phyloP scores from a whole-genome alignment of 2,329 filamentous ascomycete genomes.

The Colletotrichum sp. region DNA sequence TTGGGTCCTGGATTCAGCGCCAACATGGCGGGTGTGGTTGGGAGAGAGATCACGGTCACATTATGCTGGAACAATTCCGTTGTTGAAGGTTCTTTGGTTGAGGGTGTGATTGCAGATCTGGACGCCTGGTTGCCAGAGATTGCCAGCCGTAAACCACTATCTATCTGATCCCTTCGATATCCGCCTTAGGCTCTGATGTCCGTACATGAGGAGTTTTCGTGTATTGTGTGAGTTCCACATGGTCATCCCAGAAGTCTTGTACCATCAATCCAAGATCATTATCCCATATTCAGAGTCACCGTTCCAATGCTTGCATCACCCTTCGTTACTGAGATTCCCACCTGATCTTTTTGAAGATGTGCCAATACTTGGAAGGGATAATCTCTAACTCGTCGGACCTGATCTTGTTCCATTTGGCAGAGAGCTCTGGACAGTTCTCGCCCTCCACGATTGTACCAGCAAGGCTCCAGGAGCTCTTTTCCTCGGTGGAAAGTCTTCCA shows the following conservation, averaged over 20 bases:
- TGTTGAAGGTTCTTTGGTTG: constrained; percentile 42
- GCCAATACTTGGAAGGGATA: accelerated
- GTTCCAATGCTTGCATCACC: neutral
- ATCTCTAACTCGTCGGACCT: neutral
- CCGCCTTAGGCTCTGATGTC: neutral
- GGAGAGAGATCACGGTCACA: constrained; percentile 43
- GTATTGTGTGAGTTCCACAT: neutral
- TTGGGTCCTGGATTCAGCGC: constrained; percentile 47
- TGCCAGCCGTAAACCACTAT: constrained; percentile 19
- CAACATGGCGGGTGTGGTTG: constrained; percentile 51
- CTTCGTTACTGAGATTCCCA: neutral
- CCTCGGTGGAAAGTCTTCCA: neutral
- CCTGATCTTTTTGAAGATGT: neutral
- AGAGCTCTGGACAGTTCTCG: neutral
- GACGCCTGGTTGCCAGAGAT: constrained; percentile 28
- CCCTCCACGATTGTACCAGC: neutral
- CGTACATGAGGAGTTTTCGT: neutral
- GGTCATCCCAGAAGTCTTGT: neutral
- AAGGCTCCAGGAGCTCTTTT: neutral
- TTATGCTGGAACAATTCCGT: constrained; percentile 54
- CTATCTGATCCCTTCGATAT: neutral
- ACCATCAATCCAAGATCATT: neutral
- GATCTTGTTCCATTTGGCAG: neutral
- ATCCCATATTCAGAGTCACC: neutral
- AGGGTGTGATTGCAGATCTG: constrained; percentile 43